These are phyloP conservation scores for Porcisia deanei DNA, from an alignment of 208 protist genomes.

Conservation along the genomic window DNA sequence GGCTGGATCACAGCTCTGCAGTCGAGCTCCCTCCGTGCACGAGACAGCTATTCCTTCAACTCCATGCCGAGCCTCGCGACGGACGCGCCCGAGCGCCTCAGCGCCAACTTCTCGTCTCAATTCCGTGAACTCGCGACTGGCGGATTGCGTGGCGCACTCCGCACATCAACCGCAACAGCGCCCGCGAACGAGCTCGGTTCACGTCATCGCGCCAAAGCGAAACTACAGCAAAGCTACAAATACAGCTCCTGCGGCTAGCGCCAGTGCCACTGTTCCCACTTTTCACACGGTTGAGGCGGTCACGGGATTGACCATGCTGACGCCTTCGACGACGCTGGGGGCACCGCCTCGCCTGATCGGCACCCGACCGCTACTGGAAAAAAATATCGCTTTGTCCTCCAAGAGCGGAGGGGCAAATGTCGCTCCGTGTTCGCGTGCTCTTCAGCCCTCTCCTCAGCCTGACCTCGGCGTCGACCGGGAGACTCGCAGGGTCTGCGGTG, in stretches of 20 bases:
- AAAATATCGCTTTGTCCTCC: background rate
- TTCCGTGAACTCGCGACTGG: conserved; percentile 38
- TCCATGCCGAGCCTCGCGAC: background rate
- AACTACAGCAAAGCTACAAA: background rate
- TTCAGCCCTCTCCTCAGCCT: conserved; percentile 3
- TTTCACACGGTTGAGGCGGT: too few relatives aligned
- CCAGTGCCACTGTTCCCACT: background rate
- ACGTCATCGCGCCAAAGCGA: background rate
- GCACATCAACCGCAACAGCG: background rate
- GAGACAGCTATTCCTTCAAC: background rate
- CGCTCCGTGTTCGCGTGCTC: conserved; percentile 7
- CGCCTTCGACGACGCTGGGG: background rate
- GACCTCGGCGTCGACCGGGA: background rate
- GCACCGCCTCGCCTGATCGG: conserved; percentile 9
- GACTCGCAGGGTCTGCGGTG: conserved; percentile 6
- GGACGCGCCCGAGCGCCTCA: conserved; percentile 17
- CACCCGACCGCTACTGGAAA: conserved; percentile 16
- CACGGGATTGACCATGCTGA: background rate
- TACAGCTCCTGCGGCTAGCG: background rate
- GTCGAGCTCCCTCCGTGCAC: conserved; percentile 13
- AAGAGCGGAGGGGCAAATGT: background rate
- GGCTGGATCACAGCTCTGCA: conserved; percentile 7
- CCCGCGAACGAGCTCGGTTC: background rate
- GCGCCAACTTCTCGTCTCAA: conserved; percentile 33
- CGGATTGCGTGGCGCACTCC: background rate